Conservation (phyloP, 805 yeast species). For the Yamadazyma kitorensis region DNA sequence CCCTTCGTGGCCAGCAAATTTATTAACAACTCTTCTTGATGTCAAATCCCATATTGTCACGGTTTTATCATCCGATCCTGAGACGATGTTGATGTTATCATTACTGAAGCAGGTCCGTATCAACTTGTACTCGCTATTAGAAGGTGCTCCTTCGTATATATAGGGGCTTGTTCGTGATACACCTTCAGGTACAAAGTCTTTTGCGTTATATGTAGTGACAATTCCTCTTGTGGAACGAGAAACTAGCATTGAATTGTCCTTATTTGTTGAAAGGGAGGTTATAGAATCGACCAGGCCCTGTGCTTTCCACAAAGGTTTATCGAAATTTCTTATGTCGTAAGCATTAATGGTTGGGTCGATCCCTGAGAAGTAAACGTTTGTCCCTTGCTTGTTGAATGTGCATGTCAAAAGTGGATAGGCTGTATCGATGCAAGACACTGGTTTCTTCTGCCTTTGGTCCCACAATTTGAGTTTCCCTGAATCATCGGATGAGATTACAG, state of each 20-base stretch:
- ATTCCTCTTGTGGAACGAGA: conserved; percentile 58
- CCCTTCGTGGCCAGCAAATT: conserved; percentile 60
- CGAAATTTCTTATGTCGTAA: conserved; percentile 52
- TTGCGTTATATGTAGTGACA: conserved; percentile 51
- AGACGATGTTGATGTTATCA: conserved; percentile 37
- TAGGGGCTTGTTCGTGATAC: conserved; percentile 42
- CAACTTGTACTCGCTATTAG: conserved; percentile 46
- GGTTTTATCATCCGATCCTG: conserved; percentile 65
- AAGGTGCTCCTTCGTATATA: conserved; percentile 56
- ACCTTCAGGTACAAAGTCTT: conserved; percentile 38
- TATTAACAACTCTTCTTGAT: conserved; percentile 44
- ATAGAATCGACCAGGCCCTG: conserved; percentile 47
- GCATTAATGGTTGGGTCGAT: conserved; percentile 62
- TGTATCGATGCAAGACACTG: conserved; percentile 38
- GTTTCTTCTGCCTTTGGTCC: conserved; percentile 59
- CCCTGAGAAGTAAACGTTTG: conserved; percentile 56
- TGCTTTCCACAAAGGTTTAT: conserved; percentile 45
- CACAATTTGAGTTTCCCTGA: conserved; percentile 60
- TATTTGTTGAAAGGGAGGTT: conserved; percentile 51
- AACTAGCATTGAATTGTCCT: conserved; percentile 45
- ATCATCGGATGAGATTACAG: conserved; percentile 57
- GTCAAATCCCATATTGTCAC: conserved; percentile 60
- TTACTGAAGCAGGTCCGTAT: conserved; percentile 49
- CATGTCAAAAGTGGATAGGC: conserved; percentile 58
- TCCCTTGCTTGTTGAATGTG: conserved; percentile 34